phyloP scores from a whole-genome alignment of 306 rosid species.

The Bauhinia variegata region DNA sequence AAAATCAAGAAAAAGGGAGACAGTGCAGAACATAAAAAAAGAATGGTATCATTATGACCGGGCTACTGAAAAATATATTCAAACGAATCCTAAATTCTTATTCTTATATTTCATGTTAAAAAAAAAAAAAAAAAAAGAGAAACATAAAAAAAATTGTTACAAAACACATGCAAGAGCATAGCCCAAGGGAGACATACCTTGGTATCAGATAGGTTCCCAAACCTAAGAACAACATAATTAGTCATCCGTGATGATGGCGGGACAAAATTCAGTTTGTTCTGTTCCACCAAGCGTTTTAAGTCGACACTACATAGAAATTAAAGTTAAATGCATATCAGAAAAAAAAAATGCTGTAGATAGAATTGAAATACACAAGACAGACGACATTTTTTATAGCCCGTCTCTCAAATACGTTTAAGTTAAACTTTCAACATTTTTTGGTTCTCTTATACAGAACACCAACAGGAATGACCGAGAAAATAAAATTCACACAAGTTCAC shows the following conservation, averaged over 20 bases:
- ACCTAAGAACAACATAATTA: slow-evolving; percentile 82
- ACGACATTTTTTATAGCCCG: background rate
- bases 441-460: background rate
- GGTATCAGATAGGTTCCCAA: slow-evolving; percentile 63
- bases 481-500: background rate
- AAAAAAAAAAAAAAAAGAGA: too few species aligned
- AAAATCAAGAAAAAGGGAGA: slow-evolving; percentile 11
- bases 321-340: slow-evolving; percentile 20
- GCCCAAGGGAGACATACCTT: slow-evolving; percentile 50
- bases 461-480: background rate
- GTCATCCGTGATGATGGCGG: slow-evolving; percentile 92
- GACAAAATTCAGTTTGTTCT: slow-evolving; percentile 80
- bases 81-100: background rate
- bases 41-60: background rate
- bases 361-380: too few species aligned
- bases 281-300: slow-evolving; percentile 87
- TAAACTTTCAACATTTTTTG: background rate
- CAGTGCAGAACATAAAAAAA: slow-evolving; percentile 3
- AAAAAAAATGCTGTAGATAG: slow-evolving; percentile 10
- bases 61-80: background rate
- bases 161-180: slow-evolving; percentile 1
- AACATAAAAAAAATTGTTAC: background rate
- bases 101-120: background rate
- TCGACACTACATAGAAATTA: slow-evolving; percentile 73
- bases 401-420: background rate